Conservation (phyloP, 106 monocot genomes). For the Dendrobium chrysotoxum region DNA sequence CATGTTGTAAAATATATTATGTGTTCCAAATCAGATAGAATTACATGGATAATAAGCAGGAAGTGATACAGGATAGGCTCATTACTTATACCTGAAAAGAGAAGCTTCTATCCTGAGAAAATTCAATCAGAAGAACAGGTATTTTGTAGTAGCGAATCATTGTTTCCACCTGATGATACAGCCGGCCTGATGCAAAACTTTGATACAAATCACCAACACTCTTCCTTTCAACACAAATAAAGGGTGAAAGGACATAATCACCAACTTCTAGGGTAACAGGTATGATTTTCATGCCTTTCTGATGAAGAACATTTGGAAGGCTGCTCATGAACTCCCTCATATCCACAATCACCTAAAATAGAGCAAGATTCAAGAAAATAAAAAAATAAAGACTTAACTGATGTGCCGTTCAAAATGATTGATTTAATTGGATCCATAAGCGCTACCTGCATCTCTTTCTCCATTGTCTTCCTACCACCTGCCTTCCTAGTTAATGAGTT, state of each 20-base stretch:
- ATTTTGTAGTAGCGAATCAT: conserved; percentile 92
- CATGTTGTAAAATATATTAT: not conserved
- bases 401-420: not conserved
- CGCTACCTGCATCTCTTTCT: conserved; percentile 88
- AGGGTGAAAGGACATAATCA: conserved; percentile 92
- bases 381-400: not conserved
- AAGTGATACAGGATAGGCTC: not conserved
- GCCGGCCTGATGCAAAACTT: conserved; percentile 92
- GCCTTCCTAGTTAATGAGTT: conserved; percentile 89
- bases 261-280: conserved; percentile 91
- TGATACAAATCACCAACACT: conserved; percentile 87
- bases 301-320: conserved; percentile 97
- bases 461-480: conserved; percentile 68
- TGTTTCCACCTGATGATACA: conserved; percentile 93
- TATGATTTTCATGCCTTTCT: conserved; percentile 83
- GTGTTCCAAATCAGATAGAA: not conserved
- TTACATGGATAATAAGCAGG: not conserved
- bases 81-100: conserved; percentile 76
- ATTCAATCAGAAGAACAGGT: conserved; percentile 95
- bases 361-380: not conserved
- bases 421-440: not conserved
- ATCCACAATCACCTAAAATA: conserved; percentile 83
- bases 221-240: conserved; percentile 98
- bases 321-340: conserved; percentile 99
- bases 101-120: conserved; percentile 97